Conservation (phyloP, 139 green algal species). For the Chlorella sp. region DNA sequence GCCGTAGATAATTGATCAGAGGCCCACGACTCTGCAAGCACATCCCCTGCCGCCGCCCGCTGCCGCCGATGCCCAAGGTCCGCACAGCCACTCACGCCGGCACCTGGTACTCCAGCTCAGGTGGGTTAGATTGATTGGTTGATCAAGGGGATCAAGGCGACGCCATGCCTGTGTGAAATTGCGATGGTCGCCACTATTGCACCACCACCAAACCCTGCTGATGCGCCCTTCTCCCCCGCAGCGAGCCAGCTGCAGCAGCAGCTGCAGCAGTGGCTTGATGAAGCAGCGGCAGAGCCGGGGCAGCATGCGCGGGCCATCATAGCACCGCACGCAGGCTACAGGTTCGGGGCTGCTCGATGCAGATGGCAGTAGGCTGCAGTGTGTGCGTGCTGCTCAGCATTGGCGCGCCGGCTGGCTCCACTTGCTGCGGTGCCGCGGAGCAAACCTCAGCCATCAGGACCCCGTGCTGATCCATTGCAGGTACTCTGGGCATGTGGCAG, state of each 20-base stretch:
- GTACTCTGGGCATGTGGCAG: conserved; percentile 90
- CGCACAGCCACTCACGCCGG: conserved; percentile 64
- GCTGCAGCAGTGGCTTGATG: conserved; percentile 55
- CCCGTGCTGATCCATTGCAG: not conserved
- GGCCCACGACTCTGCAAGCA: too few relatives aligned
- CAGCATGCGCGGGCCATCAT: conserved; percentile 69
- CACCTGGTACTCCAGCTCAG: conserved; percentile 74
- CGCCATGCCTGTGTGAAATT: not conserved
- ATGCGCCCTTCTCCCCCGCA: not conserved
- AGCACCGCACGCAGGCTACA: conserved; percentile 86
- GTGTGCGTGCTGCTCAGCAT: too few relatives aligned
- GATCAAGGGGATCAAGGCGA: not conserved
- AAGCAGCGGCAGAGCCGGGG: conserved; percentile 29
- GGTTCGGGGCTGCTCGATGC: not conserved
- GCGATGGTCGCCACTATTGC: too few relatives aligned
- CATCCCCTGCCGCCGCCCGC: not conserved
- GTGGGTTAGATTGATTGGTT: conserved; percentile 22
- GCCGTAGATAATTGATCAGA: not conserved
- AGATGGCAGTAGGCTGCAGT: not conserved
- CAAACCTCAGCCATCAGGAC: too few relatives aligned
- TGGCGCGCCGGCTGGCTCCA: too few relatives aligned
- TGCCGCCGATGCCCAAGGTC: not conserved
- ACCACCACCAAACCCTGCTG: not conserved
- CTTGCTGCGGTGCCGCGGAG: too few relatives aligned
- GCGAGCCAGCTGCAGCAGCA: conserved; percentile 33